These are phyloP conservation scores for Thalassiosira ordinaria DNA, from an alignment of 352 stramenopile species.

Conservation along the genomic window DNA sequence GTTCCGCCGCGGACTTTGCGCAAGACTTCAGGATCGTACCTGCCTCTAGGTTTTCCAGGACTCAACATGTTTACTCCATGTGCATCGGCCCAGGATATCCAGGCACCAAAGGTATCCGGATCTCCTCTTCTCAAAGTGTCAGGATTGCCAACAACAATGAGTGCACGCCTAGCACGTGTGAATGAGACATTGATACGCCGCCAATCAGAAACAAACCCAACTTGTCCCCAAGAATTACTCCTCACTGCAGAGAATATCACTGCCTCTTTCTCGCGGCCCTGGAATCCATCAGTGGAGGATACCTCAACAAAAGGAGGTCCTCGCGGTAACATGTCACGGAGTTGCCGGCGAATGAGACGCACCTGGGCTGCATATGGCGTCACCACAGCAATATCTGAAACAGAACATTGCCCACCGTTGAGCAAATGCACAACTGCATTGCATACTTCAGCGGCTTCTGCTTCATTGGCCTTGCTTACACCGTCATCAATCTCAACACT, in stretches of 20 bases:
- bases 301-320: conserved; percentile 86
- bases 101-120: conserved; percentile 84
- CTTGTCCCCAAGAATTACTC: conserved; percentile 83
- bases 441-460: conserved; percentile 78
- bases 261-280: conserved; percentile 88
- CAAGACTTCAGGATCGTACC: conserved; percentile 85
- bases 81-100: conserved; percentile 84
- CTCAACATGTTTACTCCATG: conserved; percentile 86
- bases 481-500: conserved; percentile 84
- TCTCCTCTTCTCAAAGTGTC: conserved; percentile 79
- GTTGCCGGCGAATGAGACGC: conserved; percentile 80
- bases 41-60: conserved; percentile 75
- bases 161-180: conserved; percentile 81
- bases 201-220: conserved; percentile 88
- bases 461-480: conserved; percentile 84
- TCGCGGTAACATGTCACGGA: conserved; percentile 64
- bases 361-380: conserved; percentile 87
- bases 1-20: conserved; percentile 81
- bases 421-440: conserved; percentile 74
- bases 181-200: conserved; percentile 88
- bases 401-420: conserved; percentile 73
- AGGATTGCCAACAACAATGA: conserved; percentile 88
- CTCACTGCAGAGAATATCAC: conserved; percentile 89
- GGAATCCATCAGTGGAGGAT: conserved; percentile 88
- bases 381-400: conserved; percentile 86